Evolutionary conservation across 2,329 filamentous ascomycete species (phyloP).

Genomic region (Huntiella savannae): DNA sequence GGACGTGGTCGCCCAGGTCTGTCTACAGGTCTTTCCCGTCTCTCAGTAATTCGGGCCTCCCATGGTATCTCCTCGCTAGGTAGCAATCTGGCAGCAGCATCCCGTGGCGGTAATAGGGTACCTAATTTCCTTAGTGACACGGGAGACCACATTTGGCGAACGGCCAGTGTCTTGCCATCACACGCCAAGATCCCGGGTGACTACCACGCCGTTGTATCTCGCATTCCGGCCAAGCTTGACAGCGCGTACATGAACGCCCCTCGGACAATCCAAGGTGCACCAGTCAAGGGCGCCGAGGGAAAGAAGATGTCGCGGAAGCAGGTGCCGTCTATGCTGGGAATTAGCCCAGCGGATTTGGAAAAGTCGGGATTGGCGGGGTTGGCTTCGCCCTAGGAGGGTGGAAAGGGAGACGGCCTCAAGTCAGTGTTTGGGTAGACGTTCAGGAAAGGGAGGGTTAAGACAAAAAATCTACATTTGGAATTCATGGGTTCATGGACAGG

Average conservation of each 20-base stretch:
- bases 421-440: no score
- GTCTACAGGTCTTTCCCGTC: constrained; percentile 42
- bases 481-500: background rate
- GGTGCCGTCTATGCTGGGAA: constrained; percentile 30
- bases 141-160: constrained; percentile 64
- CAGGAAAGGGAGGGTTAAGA: background rate
- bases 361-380: constrained; percentile 7
- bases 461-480: background rate
- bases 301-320: constrained; percentile 36
- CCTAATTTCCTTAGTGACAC: constrained; percentile 51
- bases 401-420: background rate
- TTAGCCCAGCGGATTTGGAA: constrained; percentile 19
- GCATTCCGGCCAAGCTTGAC: constrained; percentile 69
- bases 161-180: constrained; percentile 39
- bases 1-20: constrained; percentile 45
- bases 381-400: constrained; percentile 1
- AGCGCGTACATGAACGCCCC: constrained; percentile 79
- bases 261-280: constrained; percentile 74
- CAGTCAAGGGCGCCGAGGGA: constrained; percentile 36
- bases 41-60: constrained; percentile 39
- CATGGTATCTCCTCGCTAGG: constrained; percentile 22
- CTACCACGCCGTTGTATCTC: constrained; percentile 39
- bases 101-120: constrained; percentile 21
- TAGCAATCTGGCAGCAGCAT: constrained; percentile 7
- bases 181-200: constrained; percentile 43